Percentiles rank a stretch among this genome's conserved stretches.
Conservation (phyloP, 2,329 filamentous ascomycete genomes). For the Colletotrichum nymphaeae region DNA sequence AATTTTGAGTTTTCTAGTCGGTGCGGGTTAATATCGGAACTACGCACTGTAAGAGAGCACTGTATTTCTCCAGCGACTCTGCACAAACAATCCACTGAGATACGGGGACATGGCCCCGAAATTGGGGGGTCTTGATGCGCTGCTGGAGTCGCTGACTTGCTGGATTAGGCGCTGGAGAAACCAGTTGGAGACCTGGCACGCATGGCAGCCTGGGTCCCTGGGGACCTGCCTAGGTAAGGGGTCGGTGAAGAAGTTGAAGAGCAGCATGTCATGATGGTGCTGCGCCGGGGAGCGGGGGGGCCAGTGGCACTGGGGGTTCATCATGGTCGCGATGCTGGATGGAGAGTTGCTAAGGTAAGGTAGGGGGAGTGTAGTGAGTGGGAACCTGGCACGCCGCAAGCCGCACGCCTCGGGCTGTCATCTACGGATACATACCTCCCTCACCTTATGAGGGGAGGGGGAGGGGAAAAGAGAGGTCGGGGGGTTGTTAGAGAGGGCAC, state of each 20-base stretch:
- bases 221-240: slow-evolving; percentile 1
- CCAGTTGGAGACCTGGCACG: neutral
- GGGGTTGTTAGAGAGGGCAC: neutral
- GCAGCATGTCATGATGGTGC: neutral
- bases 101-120: slow-evolving; percentile 12
- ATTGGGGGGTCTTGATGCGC: slow-evolving; percentile 16
- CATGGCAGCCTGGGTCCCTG: neutral
- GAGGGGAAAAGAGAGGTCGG: neutral
- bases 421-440: too few relatives aligned
- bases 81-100: slow-evolving; percentile 2
- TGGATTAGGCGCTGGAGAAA: slow-evolving; percentile 17
- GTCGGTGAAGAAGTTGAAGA: slow-evolving; percentile 2
- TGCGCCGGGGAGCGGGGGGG: neutral
- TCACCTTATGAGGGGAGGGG: too few relatives aligned
- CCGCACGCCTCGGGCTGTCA: too few relatives aligned
- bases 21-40: neutral
- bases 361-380: neutral
- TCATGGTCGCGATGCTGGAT: neutral
- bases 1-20: slow-evolving; percentile 34
- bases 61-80: slow-evolving; percentile 13
- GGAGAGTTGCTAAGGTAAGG: neutral
- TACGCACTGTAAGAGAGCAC: slow-evolving; percentile 10
- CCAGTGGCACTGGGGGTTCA: neutral
- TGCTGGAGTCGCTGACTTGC: slow-evolving; percentile 11
- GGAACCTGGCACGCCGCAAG: too few relatives aligned